These are phyloP conservation scores for Sugiyamaella grinbergsii DNA, from an alignment of 1,139 yeast genomes.

Conservation along the genomic window DNA sequence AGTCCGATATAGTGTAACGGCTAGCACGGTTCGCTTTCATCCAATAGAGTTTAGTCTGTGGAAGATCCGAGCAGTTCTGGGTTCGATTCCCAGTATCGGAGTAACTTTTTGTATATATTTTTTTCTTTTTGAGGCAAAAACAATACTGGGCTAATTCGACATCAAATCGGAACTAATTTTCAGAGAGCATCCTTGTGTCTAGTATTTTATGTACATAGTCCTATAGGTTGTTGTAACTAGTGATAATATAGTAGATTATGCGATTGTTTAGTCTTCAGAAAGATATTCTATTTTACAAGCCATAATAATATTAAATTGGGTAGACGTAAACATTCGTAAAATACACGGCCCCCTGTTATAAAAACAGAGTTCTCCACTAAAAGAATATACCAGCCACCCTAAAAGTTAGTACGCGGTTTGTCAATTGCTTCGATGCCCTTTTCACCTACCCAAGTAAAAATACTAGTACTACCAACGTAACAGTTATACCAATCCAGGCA, in stretches of 20 bases:
- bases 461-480: constrained; percentile 3
- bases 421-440: background rate
- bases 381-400: constrained; percentile 9
- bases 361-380: background rate
- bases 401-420: background rate
- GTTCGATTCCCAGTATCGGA: constrained; percentile 84
- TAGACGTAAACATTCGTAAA: background rate
- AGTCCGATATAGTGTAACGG: constrained; percentile 78
- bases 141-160: background rate
- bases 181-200: background rate
- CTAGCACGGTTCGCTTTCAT: constrained; percentile 83
- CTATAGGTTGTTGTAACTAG: too few species aligned
- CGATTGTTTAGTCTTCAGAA: too few species aligned
- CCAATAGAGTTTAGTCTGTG: background rate
- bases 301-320: background rate
- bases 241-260: too few species aligned
- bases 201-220: background rate
- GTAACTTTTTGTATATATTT: constrained; percentile 44
- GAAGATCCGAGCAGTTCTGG: constrained; percentile 68
- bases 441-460: constrained; percentile 6
- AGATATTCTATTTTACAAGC: too few species aligned
- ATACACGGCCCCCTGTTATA: background rate
- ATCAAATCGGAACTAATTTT: background rate
- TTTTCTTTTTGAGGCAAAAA: constrained; percentile 17
- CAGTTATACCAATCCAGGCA: constrained; percentile 13